A percentile compares a stretch with the other conserved stretches of the same genome.
phyloP scores from a whole-genome alignment of 1,139 yeast species.

The Scheffersomyces insectosa region DNA sequence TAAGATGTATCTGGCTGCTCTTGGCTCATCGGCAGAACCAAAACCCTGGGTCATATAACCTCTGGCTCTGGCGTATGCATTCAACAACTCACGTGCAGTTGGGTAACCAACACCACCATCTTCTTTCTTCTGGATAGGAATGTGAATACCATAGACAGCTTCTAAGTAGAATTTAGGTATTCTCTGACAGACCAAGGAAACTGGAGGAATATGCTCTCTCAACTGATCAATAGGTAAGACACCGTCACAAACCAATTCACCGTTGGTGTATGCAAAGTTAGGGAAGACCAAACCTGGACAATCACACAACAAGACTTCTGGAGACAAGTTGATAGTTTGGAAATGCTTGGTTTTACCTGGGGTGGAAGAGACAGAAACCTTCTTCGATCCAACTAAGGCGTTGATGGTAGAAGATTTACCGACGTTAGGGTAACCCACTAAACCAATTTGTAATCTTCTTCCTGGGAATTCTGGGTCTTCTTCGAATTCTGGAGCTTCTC shows the following conservation, averaged over 20 bases:
- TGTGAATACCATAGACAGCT: conserved; percentile 91
- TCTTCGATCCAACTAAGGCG: conserved; percentile 93
- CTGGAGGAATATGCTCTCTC: conserved; percentile 92
- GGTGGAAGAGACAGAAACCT: conserved; percentile 95
- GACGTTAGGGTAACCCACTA: conserved; percentile 96
- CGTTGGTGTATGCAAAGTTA: conserved; percentile 93
- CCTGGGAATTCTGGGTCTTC: conserved; percentile 56
- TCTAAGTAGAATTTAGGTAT: conserved; percentile 88
- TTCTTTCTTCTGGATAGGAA: conserved; percentile 67
- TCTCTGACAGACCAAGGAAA: conserved; percentile 80
- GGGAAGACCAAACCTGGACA: conserved; percentile 99
- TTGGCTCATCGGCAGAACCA: conserved; percentile 94
- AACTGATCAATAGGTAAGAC: conserved; percentile 96
- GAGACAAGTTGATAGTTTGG: conserved; percentile 89
- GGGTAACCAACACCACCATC: conserved; percentile 93
- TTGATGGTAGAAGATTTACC: conserved; percentile 97
- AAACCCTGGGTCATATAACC: conserved; percentile 98
- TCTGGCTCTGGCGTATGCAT: conserved; percentile 93
- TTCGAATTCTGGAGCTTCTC: conserved; percentile 75
- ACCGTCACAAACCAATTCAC: conserved; percentile 97
- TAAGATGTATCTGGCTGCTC: conserved; percentile 89
- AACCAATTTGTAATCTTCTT: conserved; percentile 79
- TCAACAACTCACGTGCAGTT: conserved; percentile 83
- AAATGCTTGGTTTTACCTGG: conserved; percentile 99
- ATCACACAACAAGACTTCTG: conserved; percentile 86